Evolutionary conservation across 2,329 filamentous ascomycete genomes (phyloP).

Genomic region (Erysiphe neolycopersici): DNA sequence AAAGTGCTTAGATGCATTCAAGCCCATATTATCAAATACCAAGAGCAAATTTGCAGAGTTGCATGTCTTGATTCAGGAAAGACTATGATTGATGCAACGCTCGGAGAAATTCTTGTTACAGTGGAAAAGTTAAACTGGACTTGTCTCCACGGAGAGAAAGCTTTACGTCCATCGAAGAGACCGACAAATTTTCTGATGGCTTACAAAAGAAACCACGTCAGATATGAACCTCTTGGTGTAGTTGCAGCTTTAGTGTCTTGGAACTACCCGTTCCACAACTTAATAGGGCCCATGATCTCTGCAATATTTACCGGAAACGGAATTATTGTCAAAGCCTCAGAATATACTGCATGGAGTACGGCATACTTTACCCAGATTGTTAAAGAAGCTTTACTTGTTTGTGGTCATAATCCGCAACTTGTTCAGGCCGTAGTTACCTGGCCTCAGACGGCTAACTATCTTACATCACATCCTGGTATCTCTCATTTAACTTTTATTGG

Average conservation of each 20-base stretch:
- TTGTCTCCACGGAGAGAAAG: constrained; percentile 64
- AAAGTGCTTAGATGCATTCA: constrained; percentile 60
- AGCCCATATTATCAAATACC: constrained; percentile 64
- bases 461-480: constrained; percentile 66
- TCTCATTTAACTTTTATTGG: constrained; percentile 92
- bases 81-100: constrained; percentile 77
- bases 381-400: constrained; percentile 50
- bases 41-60: constrained; percentile 59
- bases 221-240: constrained; percentile 79
- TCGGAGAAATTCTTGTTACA: constrained; percentile 87
- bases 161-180: constrained; percentile 41
- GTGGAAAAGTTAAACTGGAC: constrained; percentile 90
- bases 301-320: constrained; percentile 77
- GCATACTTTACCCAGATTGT: constrained; percentile 58
- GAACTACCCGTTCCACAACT: constrained; percentile 95
- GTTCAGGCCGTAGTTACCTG: constrained; percentile 74
- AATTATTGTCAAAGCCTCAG: constrained; percentile 79
- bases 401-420: constrained; percentile 57
- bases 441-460: constrained; percentile 51
- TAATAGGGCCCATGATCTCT: constrained; percentile 74
- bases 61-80: constrained; percentile 89
- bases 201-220: constrained; percentile 79
- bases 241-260: constrained; percentile 83
- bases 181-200: constrained; percentile 83
- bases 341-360: constrained; percentile 86